Percentiles rank a stretch among this genome's conserved stretches.
These are phyloP conservation scores for Ceratocystis variospora DNA, from an alignment of 2,329 filamentous ascomycete genomes.

Conservation along the genomic window DNA sequence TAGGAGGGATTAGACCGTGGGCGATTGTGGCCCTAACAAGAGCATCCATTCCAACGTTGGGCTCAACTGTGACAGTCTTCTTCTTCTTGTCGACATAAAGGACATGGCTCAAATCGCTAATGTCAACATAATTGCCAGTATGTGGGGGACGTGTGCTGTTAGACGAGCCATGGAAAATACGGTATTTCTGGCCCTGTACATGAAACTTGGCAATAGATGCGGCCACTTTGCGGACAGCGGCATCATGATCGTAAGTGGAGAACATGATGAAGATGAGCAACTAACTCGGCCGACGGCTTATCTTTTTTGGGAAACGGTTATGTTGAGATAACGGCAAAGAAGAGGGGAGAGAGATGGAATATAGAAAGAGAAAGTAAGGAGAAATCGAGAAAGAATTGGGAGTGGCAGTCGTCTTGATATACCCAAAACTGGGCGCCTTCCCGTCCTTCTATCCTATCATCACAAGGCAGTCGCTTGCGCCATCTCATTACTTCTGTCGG, in stretches of 20 bases:
- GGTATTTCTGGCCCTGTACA: slow-evolving; percentile 40
- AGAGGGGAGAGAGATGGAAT: neutral
- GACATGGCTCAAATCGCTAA: slow-evolving; percentile 48
- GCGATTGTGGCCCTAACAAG: slow-evolving; percentile 45
- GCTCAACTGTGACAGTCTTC: slow-evolving; percentile 51
- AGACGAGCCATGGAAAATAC: slow-evolving; percentile 65
- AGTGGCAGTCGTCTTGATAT: slow-evolving; percentile 13
- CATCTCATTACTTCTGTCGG: neutral
- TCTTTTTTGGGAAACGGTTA: no score
- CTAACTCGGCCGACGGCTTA: no score
- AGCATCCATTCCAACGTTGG: slow-evolving; percentile 54
- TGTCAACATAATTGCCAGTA: slow-evolving; percentile 49
- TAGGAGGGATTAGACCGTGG: slow-evolving; percentile 44
- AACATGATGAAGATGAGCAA: neutral
- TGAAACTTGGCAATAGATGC: slow-evolving; percentile 33
- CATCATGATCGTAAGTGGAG: slow-evolving; percentile 29
- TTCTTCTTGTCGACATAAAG: slow-evolving; percentile 41
- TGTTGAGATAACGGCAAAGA: neutral
- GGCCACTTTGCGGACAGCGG: slow-evolving; percentile 32
- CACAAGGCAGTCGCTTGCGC: neutral
- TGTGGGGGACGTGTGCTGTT: slow-evolving; percentile 53
- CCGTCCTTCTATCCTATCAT: neutral
- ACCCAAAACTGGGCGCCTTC: neutral
- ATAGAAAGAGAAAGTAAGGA: neutral
- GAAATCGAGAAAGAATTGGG: slow-evolving; percentile 21